Evolutionary conservation across 78 protist species (phyloP).

Genomic region (Protostelium mycophagum): DNA sequence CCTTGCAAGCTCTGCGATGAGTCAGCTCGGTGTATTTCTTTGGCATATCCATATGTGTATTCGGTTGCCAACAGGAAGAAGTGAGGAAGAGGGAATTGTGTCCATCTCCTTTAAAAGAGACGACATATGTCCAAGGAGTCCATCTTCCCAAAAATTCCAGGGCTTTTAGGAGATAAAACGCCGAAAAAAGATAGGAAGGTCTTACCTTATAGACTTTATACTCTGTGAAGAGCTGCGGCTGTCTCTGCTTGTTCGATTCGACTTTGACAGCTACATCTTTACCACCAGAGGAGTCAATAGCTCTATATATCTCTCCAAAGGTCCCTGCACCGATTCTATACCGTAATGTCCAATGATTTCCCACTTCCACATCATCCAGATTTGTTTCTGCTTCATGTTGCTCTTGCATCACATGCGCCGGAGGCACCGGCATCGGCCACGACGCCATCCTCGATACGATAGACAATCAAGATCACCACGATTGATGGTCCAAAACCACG

Average conservation of each 20-base stretch:
- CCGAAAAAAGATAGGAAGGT: constrained; percentile 24
- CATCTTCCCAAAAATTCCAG: background rate
- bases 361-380: background rate
- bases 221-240: constrained; percentile 94
- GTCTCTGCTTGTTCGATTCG: constrained; percentile 24
- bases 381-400: background rate
- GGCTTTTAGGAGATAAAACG: background rate
- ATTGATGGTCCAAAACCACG: no score
- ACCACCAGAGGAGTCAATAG: background rate
- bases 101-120: background rate
- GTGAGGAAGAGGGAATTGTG: background rate
- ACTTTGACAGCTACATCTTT: constrained; percentile 1
- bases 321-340: constrained; percentile 24
- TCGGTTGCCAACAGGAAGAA: background rate
- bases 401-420: background rate
- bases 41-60: no score
- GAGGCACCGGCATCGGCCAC: background rate
- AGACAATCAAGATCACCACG: no score
- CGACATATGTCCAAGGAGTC: background rate
- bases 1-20: constrained; percentile 37
- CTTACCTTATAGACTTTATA: constrained; percentile 74
- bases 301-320: constrained; percentile 39
- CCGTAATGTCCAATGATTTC: background rate
- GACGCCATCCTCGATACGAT: background rate
- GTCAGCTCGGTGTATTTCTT: no score